Conservation (phyloP, 805 yeast genomes). For the Candida maesae region DNA sequence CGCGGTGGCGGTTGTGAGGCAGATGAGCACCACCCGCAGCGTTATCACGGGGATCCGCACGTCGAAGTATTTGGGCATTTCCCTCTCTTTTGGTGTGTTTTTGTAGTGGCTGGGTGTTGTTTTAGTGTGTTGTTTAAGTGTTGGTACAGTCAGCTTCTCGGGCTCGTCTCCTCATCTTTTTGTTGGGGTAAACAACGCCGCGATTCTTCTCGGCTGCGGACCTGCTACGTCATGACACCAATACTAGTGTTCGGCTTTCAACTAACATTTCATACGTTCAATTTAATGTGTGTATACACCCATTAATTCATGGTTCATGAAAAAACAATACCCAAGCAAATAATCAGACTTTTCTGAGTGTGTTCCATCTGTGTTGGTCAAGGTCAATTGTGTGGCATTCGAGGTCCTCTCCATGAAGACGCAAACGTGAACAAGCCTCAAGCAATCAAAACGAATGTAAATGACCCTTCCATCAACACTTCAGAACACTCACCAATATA, state of each 20-base stretch:
- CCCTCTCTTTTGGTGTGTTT: neutral
- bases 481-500: too few relatives aligned
- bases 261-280: neutral
- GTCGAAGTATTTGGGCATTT: slow-evolving; percentile 16
- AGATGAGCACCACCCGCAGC: slow-evolving; percentile 18
- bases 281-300: neutral
- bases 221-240: too few relatives aligned
- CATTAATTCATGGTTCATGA: neutral
- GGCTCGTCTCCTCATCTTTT: neutral
- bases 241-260: too few relatives aligned
- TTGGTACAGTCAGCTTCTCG: too few relatives aligned
- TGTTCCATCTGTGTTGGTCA: too few relatives aligned
- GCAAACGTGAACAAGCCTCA: too few relatives aligned
- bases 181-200: slow-evolving; percentile 1
- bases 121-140: too few relatives aligned
- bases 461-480: too few relatives aligned
- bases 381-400: too few relatives aligned
- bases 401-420: too few relatives aligned
- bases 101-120: neutral
- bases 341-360: neutral
- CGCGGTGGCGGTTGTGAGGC: slow-evolving; percentile 11
- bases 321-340: neutral
- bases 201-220: too few relatives aligned
- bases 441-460: too few relatives aligned
- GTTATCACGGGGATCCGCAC: slow-evolving; percentile 25